Evolutionary conservation across 805 yeast species (phyloP).

Genomic region (Yamadazyma kitorensis): DNA sequence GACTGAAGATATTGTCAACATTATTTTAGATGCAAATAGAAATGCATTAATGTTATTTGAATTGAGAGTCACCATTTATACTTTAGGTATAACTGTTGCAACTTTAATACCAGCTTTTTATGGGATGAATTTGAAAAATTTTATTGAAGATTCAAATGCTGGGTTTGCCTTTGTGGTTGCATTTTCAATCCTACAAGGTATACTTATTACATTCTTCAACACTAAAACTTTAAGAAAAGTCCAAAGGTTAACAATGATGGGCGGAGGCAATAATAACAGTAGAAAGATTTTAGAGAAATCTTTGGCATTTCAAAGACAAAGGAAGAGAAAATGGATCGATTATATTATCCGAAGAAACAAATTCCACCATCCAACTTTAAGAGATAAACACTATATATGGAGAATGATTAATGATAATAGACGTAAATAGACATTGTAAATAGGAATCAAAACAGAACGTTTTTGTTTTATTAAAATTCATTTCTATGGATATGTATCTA

Average conservation of each 20-base stretch:
- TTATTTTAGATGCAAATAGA: conserved; percentile 86
- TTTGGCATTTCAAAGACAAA: conserved; percentile 3
- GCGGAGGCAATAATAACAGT: conserved; percentile 10
- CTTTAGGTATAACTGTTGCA: conserved; percentile 82
- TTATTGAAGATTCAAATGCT: conserved; percentile 68
- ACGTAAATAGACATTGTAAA: conserved; percentile 2
- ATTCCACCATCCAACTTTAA: conserved; percentile 28
- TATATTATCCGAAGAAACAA: conserved; percentile 6
- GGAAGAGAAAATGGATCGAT: conserved; percentile 4
- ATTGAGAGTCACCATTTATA: conserved; percentile 76
- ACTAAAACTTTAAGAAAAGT: conserved; percentile 58
- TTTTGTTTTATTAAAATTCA: no score
- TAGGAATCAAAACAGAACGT: neutral
- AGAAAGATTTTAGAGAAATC: conserved; percentile 5
- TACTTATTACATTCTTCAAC: conserved; percentile 52
- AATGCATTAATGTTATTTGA: conserved; percentile 87
- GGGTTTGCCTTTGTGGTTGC: conserved; percentile 63
- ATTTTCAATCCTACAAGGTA: conserved; percentile 52
- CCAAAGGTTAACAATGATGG: conserved; percentile 64
- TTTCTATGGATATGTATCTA: no score
- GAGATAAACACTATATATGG: conserved; percentile 41
- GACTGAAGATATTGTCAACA: conserved; percentile 90
- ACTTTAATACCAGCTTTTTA: conserved; percentile 84
- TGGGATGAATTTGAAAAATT: conserved; percentile 88
- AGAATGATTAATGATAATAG: conserved; percentile 41